Evolutionary conservation across 2,329 filamentous ascomycete species (phyloP), one percentile per base, ranked within the genome.

Genomic region (Fusarium guadeloupense): DNA sequence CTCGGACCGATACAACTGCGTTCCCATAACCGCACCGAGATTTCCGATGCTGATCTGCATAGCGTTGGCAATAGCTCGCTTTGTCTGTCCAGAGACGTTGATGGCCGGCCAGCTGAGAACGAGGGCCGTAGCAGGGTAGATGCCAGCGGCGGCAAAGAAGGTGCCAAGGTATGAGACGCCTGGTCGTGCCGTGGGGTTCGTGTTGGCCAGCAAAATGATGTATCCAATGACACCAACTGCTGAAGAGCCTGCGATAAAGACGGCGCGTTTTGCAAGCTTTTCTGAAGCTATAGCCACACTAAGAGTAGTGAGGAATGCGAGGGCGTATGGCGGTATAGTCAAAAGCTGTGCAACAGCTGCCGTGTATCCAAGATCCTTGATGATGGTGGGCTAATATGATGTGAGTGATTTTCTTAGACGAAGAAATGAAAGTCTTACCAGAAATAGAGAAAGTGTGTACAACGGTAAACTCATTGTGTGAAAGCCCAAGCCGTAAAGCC

Each of bases 1-100:
- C 2, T 80, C 76, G 0, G 56, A 77, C 3, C 88, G 79, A 71
- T 91, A 91, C 2, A 92, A 71, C 72, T 92, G 88, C 2, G 88
- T 91, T 0, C 88, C 89, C 20, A 92, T 65, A 0, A 91, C 86
- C 0, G 87, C 88, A 1, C 88, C 89, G 2, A 89, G 69, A 62
- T 90, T 91, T 0, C 88, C 89, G 44, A 91, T 87, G 9, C 84
- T 88, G 53, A 91, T 90, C 65, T 90, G 88, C 83, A 91, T 85
- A 0, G 85, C 89, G 41, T 88, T 90, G 3, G 85, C 86, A 5
- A 87, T 85, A 1, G 85, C 86, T 1, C 89, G 80, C 73, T 91
- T 91, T 0, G 87, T 89, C 73, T 90, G 87, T 0, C 87, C 87
- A 0, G 85, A 87, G 1, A 91, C 86, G 54, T 91, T 91, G 71